These are phyloP conservation scores for Paraphoma sp. DNA, from an alignment of 2,329 filamentous ascomycete genomes.

Conservation along the genomic window DNA sequence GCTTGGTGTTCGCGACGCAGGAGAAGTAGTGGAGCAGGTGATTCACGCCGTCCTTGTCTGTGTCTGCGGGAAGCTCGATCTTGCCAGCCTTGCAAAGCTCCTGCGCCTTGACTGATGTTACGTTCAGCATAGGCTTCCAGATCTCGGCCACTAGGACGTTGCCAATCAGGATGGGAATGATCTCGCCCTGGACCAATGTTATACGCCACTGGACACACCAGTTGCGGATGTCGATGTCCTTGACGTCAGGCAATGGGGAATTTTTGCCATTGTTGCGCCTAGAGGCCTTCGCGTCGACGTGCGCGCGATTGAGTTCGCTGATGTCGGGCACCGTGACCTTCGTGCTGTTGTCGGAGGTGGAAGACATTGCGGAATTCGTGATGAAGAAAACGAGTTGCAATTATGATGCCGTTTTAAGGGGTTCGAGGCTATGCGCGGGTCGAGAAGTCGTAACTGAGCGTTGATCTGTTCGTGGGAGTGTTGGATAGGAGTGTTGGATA, in stretches of 20 bases:
- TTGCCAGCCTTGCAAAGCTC: not conserved
- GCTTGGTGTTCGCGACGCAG: not conserved
- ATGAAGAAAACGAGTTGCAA: not conserved
- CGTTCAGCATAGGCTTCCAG: not conserved
- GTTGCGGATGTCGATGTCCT: slow-evolving; percentile 1
- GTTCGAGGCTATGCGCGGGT: not conserved
- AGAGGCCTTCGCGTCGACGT: not conserved
- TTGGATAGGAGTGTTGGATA: too few species aligned
- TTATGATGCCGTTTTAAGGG: not conserved
- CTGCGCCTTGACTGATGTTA: not conserved
- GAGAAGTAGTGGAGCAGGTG: not conserved
- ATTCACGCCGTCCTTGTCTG: not conserved
- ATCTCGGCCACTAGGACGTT: not conserved
- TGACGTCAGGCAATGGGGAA: not conserved
- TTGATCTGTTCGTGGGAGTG: too few species aligned
- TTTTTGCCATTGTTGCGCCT: not conserved
- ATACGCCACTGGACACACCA: not conserved
- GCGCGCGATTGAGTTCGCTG: not conserved
- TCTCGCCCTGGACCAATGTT: not conserved
- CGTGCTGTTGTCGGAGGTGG: not conserved
- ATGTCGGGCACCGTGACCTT: not conserved
- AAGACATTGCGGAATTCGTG: not conserved
- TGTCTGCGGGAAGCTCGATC: not conserved
- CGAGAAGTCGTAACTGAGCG: too few species aligned
- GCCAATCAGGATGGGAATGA: not conserved